Evolutionary conservation across 75 land plant genomes (phyloP).

Genomic region (Ceratopteris richardii): DNA sequence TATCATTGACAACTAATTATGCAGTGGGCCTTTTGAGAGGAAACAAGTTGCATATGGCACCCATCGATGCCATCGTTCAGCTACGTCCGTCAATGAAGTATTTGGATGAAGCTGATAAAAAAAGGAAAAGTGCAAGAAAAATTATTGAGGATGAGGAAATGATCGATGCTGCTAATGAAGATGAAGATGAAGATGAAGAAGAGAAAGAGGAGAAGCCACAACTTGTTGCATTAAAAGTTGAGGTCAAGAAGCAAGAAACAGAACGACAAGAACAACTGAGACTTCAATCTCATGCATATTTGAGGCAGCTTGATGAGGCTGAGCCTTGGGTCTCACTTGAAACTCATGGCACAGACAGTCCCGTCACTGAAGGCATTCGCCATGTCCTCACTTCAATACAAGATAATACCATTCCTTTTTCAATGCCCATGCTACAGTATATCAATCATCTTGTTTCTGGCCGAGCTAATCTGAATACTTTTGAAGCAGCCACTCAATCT

Average conservation of each 20-base stretch:
- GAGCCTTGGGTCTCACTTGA: slow-evolving; percentile 43
- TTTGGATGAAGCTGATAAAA: slow-evolving; percentile 31
- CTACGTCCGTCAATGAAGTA: slow-evolving; percentile 58
- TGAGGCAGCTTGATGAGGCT: slow-evolving; percentile 34
- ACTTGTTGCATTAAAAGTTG: slow-evolving; percentile 31
- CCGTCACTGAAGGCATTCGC: slow-evolving; percentile 32
- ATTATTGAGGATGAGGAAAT: slow-evolving; percentile 8
- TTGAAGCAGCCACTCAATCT: slow-evolving; percentile 3
- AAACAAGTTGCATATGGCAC: slow-evolving; percentile 74
- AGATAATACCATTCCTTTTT: slow-evolving; percentile 28
- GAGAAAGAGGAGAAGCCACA: slow-evolving; percentile 27
- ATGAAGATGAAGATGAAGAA: slow-evolving; percentile 22
- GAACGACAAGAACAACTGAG: slow-evolving; percentile 35
- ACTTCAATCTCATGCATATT: slow-evolving; percentile 28
- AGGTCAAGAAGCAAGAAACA: slow-evolving; percentile 34
- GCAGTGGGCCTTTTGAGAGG: slow-evolving; percentile 63
- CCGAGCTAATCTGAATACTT: slow-evolving; percentile 17
- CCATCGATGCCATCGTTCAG: slow-evolving; percentile 77
- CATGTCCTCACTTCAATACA: slow-evolving; percentile 34
- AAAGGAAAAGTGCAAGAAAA: slow-evolving; percentile 19
- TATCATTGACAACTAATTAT: slow-evolving; percentile 44
- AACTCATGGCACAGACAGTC: slow-evolving; percentile 47
- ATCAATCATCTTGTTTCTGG: slow-evolving; percentile 44
- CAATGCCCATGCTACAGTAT: slow-evolving; percentile 51
- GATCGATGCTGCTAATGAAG: slow-evolving; percentile 22